A percentile compares a stretch with the other conserved stretches of the same genome.
These are phyloP conservation scores for Hamamelis virginiana DNA, from an alignment of 164 flowering plant species.

Conservation along the genomic window DNA sequence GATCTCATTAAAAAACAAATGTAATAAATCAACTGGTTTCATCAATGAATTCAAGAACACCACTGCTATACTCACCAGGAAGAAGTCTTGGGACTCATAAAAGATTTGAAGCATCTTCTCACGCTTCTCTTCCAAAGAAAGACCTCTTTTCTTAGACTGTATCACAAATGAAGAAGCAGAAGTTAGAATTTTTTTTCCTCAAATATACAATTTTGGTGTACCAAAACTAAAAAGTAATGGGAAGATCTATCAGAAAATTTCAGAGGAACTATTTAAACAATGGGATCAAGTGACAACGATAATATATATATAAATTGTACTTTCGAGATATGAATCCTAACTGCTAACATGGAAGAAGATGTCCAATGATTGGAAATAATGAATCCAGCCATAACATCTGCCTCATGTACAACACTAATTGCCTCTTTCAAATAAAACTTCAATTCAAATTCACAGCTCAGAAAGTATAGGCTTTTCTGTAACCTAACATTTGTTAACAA, in stretches of 20 bases:
- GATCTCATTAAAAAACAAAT: not conserved
- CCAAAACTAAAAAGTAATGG: not conserved
- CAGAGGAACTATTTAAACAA: too few relatives aligned
- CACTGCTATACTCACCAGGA: slow-evolving; percentile 73
- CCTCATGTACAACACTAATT: too few relatives aligned
- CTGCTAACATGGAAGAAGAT: too few relatives aligned
- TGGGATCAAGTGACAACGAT: too few relatives aligned
- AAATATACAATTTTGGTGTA: not conserved
- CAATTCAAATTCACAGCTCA: too few relatives aligned
- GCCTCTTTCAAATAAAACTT: too few relatives aligned
- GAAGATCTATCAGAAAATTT: not conserved
- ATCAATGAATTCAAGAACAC: not conserved
- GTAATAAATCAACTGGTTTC: not conserved
- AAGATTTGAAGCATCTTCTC: slow-evolving; percentile 94
- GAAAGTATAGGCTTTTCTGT: too few relatives aligned
- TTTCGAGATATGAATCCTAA: too few relatives aligned
- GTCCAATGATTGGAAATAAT: too few relatives aligned
- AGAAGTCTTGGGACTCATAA: slow-evolving; percentile 88
- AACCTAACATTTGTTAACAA: too few relatives aligned
- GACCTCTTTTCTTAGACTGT: slow-evolving; percentile 95
- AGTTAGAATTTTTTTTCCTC: not conserved
- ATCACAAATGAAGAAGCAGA: slow-evolving; percentile 4
- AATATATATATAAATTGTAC: too few relatives aligned
- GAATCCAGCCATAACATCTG: too few relatives aligned
- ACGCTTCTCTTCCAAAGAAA: slow-evolving; percentile 96